Evolutionary conservation across 192 early-diverging fungal genomes (phyloP), one percentile per base, ranked within the genome.

Genomic region (Mortierella antarctica): DNA sequence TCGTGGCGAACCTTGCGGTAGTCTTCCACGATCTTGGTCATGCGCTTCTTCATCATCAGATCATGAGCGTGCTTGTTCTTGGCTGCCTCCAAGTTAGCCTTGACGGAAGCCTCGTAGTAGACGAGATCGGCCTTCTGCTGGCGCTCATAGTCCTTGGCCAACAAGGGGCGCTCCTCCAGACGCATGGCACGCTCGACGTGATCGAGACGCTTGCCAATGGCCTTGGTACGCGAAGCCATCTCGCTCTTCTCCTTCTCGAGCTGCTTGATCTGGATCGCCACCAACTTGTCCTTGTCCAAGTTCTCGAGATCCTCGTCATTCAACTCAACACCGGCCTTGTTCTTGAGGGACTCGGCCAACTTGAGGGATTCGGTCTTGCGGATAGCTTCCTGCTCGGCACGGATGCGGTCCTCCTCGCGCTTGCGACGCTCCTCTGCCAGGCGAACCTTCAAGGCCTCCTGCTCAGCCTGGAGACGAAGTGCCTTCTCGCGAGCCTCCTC

Each of bases 121-220:
- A 92, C 92, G 70, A 84, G 84, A 82, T 99, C 98, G n/a, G 75
- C 82, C 83, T 87, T 87, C 84, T 94, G 95, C 84, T 99, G 97
- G 48, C 87, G 86, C 53, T 94, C 95, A 75, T 98, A 97, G 83
- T 99, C 97, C 67, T 93, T 89, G 52, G 90, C 91, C 52, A 98
- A 89, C 41, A 98, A 85, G 53, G 97, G 93, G 73, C 93, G 92
- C 87, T 99, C 98, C 64, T 91, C 90, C 80, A 92, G 89, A 70
- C 97, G 94, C 87, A 86, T 93, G 15, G 97, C 98, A 78, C 98
- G 95, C 85, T 97, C 96, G 17, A 91, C 87, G 79, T 97, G 95
- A 84, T 99, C 98, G 40, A 93, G 65, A 68, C 91, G 89, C 83
- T 96, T 96, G 61, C 85, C 85, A 65, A 93, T 85, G 17, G 85